Percentiles rank a stretch among this genome's conserved stretches.
phyloP scores from a whole-genome alignment of 1,284 basidiomycete species.

The Pulveroboletus ridleyi region DNA sequence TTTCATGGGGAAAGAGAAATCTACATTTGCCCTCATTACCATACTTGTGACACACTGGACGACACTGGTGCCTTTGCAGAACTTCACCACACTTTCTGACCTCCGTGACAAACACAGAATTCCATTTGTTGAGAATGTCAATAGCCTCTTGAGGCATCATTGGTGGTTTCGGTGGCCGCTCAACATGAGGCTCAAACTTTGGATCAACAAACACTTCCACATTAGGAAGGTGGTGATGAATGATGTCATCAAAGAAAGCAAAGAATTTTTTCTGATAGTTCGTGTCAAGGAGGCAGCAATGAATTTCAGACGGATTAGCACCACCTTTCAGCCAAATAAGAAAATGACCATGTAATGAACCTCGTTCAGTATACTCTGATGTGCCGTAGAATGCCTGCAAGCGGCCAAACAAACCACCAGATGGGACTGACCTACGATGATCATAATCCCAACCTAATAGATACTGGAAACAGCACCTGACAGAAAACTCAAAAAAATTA shows the following conservation, averaged over 20 bases:
- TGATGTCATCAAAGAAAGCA: neutral
- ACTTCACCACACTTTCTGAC: conserved; percentile 24
- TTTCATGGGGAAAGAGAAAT: conserved; percentile 21
- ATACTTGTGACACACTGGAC: conserved; percentile 16
- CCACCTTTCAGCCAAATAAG: neutral
- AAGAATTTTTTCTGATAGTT: neutral
- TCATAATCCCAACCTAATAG: neutral
- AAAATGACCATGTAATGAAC: neutral
- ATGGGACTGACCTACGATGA: neutral
- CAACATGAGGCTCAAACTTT: conserved; percentile 1
- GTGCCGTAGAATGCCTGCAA: neutral
- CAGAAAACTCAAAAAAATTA: conserved; percentile 6
- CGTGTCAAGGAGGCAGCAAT: neutral
- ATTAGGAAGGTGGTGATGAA: neutral
- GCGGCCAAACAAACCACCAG: neutral
- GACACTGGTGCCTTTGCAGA: conserved; percentile 19
- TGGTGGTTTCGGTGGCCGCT: neutral
- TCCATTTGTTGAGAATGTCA: neutral
- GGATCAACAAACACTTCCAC: neutral
- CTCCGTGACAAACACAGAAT: neutral
- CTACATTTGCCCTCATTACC: neutral
- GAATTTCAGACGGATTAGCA: neutral
- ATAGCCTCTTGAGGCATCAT: too few species aligned
- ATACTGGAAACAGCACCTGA: conserved; percentile 10
- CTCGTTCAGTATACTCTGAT: neutral